phyloP scores from a whole-genome alignment of 2,329 filamentous ascomycete genomes.

The Colletotrichum sidae region DNA sequence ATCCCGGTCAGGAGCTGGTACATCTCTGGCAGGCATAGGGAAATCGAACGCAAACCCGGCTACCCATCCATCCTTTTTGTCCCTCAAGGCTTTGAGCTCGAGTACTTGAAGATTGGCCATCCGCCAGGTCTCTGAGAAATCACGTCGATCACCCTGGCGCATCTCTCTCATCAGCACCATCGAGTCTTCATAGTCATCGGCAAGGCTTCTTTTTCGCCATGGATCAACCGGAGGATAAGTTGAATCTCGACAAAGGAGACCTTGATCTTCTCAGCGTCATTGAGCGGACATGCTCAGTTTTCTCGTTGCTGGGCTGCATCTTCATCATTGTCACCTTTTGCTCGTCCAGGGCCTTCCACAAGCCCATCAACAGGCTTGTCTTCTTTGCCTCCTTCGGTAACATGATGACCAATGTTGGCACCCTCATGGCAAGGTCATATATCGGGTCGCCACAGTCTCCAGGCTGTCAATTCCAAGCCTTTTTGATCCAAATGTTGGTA shows the following conservation, averaged over 20 bases:
- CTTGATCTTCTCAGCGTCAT: constrained; percentile 68
- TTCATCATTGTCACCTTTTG: constrained; percentile 80
- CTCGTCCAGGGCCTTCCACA: constrained; percentile 77
- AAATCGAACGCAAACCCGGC: background rate
- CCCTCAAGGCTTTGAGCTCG: background rate
- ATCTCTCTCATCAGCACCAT: too few relatives aligned
- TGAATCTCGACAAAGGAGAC: constrained; percentile 46
- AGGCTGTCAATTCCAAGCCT: constrained; percentile 79
- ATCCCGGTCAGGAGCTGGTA: constrained; percentile 25
- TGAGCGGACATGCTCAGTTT: constrained; percentile 75
- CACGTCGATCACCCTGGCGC: background rate
- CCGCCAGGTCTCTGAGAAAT: constrained; percentile 2
- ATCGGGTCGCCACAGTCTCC: constrained; percentile 59
- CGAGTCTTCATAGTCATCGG: too few relatives aligned
- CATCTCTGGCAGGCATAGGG: constrained; percentile 9
- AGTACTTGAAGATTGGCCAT: constrained; percentile 11
- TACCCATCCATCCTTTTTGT: background rate
- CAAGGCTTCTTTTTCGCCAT: background rate
- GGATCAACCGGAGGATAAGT: constrained; percentile 10
- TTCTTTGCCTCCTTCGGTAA: constrained; percentile 89
- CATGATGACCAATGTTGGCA: constrained; percentile 80
- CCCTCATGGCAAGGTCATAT: constrained; percentile 76
- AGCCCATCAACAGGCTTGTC: constrained; percentile 87
- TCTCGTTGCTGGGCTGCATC: constrained; percentile 77
- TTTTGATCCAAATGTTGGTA: constrained; percentile 84